Evolutionary conservation across 179 eudicot species (phyloP), one percentile per base, ranked within the genome.

Genomic region (Pouteria campechiana): DNA sequence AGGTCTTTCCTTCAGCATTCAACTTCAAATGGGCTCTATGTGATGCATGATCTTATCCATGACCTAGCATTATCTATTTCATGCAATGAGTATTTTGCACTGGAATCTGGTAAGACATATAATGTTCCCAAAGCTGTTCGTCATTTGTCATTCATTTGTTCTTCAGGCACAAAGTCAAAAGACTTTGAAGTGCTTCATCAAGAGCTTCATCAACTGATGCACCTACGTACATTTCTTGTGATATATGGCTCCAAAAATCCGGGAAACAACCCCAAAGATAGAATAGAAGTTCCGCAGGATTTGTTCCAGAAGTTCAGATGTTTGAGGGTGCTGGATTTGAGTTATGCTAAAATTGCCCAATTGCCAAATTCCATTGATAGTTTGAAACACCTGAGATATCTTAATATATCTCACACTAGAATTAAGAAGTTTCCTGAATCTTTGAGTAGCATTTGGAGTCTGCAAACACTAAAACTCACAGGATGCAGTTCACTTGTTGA

Each of bases 11-110:
- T 65, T 32, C 57, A 54, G 19, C 25, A 13, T 23, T 38, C 0
- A 25, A 39, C 32, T 12, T 46, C 34, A 16, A 42, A 20, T 2
- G 6, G 20, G 12, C 12, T 43, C 20, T 57, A 33, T 47, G 45
- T 17, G 51, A 57, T 64, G 63, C 69, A 57, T 6, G 69, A 52
- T 34, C 52, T 64, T 10, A 33, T 28, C 31, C 64, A 64, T 36
- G 70, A 64, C 19, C 25, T 58, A 24, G 64, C 70, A 5, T 32
- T 20, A 30, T 46, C 41, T 12, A 56, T 58, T 29, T 47, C 64
- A 3, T 53, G 55, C 12, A 7, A 6, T 14, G 18, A 27, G 18
- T 41, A 39, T 32, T 38, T 32, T 21, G 55, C 34, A 23, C 18
- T 54, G 10, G 36, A 48, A 32, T 60, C 53, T 31, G 23, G 12